Conservation (phyloP, 371 early-diverging fungal genomes). For the Rhizopus stolonifer region DNA sequence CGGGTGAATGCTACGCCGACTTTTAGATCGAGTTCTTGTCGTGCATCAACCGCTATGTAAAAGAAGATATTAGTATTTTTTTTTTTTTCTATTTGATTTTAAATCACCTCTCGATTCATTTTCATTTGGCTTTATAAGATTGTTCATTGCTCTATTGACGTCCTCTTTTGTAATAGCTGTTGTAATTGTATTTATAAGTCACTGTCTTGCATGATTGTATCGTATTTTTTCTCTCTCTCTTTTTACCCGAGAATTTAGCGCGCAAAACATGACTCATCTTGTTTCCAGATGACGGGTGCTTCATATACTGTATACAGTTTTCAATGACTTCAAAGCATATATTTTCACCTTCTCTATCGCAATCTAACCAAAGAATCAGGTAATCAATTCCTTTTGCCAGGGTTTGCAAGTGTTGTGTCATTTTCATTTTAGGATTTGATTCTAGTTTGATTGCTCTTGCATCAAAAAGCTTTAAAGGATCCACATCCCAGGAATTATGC, state of each 20-base stretch:
- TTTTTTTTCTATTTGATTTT: not conserved
- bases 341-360: constrained; percentile 79
- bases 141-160: constrained; percentile 54
- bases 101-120: constrained; percentile 53
- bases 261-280: constrained; percentile 43
- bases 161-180: constrained; percentile 57
- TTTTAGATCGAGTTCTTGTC: constrained; percentile 73
- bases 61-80: constrained; percentile 1
- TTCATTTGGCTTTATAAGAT: constrained; percentile 54
- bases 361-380: constrained; percentile 73
- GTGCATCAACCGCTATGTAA: constrained; percentile 60
- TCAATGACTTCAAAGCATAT: constrained; percentile 67
- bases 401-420: constrained; percentile 43
- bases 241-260: constrained; percentile 58
- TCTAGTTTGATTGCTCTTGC: constrained; percentile 46
- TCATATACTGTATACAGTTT: constrained; percentile 35
- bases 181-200: not conserved
- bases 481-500: constrained; percentile 53
- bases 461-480: constrained; percentile 42
- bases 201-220: too few species aligned
- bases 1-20: constrained; percentile 70
- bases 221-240: not conserved
- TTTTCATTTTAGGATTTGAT: constrained; percentile 48
- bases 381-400: constrained; percentile 49
- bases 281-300: constrained; percentile 16